Percentiles rank a stretch among this genome's conserved stretches.
phyloP scores from a whole-genome alignment of 768 basidiomycete genomes.

The Candolleomyces aberdarensis region DNA sequence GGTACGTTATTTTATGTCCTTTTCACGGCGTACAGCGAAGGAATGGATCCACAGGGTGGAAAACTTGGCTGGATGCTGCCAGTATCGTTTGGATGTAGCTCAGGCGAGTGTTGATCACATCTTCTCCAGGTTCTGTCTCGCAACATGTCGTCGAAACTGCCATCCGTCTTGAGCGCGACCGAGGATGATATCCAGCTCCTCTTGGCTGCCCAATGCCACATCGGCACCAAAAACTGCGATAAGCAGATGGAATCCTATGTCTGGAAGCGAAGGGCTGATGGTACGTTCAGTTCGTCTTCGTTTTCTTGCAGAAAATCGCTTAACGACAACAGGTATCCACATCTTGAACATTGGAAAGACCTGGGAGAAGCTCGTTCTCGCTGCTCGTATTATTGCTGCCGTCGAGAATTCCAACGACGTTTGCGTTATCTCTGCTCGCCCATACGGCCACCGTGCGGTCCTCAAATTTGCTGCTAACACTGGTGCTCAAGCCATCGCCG shows the following conservation, averaged over 20 bases:
- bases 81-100: constrained; percentile 32
- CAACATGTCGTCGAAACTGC: constrained; percentile 84
- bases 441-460: constrained; percentile 99
- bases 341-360: constrained; percentile 99
- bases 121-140: constrained; percentile 29
- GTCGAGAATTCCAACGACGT: constrained; percentile 98
- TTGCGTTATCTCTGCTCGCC: constrained; percentile 96
- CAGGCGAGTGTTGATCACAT: constrained; percentile 17
- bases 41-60: constrained; percentile 27
- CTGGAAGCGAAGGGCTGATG: constrained; percentile 94
- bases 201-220: constrained; percentile 92
- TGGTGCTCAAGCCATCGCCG: constrained; percentile 97
- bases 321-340: constrained; percentile 72
- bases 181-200: constrained; percentile 98
- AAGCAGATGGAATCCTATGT: constrained; percentile 99
- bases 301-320: constrained; percentile 5
- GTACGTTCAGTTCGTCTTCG: constrained; percentile 43
- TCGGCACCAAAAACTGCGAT: constrained; percentile 99
- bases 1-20: constrained; percentile 34
- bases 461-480: constrained; percentile 98
- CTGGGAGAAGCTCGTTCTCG: constrained; percentile 98
- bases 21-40: constrained; percentile 20
- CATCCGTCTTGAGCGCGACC: constrained; percentile 87
- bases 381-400: constrained; percentile 95
- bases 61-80: constrained; percentile 41